Percentiles rank a stretch among this genome's conserved stretches.
Conservation (phyloP, 1,284 basidiomycete species). For the Ustilago hordei region DNA sequence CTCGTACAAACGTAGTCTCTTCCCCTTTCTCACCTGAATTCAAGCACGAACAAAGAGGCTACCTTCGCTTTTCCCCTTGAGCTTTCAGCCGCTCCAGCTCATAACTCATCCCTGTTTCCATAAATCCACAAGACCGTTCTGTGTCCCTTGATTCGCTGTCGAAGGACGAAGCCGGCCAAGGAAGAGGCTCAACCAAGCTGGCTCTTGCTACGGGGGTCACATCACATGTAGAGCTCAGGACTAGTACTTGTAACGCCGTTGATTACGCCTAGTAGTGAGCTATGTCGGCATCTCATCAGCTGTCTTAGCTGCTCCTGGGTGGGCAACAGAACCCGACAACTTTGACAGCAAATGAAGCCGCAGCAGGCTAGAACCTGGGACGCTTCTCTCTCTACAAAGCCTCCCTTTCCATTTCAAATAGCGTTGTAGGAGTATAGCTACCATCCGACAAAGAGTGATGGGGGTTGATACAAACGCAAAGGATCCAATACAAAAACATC, state of each 20-base stretch:
- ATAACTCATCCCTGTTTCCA: neutral
- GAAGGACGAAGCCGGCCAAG: neutral
- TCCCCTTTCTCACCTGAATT: neutral
- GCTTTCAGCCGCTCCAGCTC: constrained; percentile 16
- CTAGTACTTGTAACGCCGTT: too few species aligned
- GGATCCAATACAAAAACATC: neutral
- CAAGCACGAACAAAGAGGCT: neutral
- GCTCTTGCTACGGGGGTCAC: neutral
- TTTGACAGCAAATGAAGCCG: constrained; percentile 1
- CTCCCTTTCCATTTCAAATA: too few species aligned
- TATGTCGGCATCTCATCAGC: neutral
- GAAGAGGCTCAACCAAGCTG: neutral
- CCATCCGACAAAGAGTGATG: too few species aligned
- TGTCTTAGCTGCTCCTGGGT: neutral
- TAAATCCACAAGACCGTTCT: neutral
- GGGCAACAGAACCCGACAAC: neutral
- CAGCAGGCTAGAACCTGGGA: neutral
- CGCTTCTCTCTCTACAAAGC: neutral
- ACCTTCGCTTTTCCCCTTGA: constrained; percentile 18
- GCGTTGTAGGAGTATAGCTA: too few species aligned
- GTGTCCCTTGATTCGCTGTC: neutral
- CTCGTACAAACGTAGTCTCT: neutral
- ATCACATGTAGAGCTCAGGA: neutral
- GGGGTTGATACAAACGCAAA: too few species aligned
- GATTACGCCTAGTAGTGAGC: too few species aligned